Base-by-base conservation (phyloP, 495 filamentous ascomycete genomes). In the Trichoderma virens region DNA sequence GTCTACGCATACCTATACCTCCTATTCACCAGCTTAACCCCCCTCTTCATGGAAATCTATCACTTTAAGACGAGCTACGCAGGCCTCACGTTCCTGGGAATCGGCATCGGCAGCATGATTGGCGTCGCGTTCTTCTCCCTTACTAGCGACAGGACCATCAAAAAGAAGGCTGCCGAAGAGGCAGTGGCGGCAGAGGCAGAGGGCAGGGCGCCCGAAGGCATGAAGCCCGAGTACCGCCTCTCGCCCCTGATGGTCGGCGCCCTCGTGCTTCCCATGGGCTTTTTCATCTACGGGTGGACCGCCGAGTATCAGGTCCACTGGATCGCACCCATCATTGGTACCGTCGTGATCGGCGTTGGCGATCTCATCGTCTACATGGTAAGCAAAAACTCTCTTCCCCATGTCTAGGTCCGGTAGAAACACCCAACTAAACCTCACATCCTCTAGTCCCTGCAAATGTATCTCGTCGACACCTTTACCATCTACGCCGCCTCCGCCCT, bases 1-100 rank as follows among this genome's bases (percentile, higher is more conserved):
- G 77, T 86, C 11, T 93, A 92, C 70, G 87, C 88, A 13, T 86
- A 87, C 45, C 73, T 92, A 23, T 93, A 92, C 72, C 83, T 93
- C 67, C 78, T 92, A 54, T 89, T 90, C 75, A 86, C 85, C 23
- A 83, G 83, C 18, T 83, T 89, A 69, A 83, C 86, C 1, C 67
- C 72, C 23, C 82, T 89, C 35, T 90, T 86, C 66, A 70, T 73
- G 28, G 67, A 73, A 20, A 73, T 77, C 0, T 88, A 89, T 70
- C 67, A 70, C 60, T 82, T 76, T 60, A 63, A 67, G 13, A 67
- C 72, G 0, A 67, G 69, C 34, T 69, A 70, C 6, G 73, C 72
- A 2, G 79, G 79, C 0, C 70, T 81, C 2, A 67, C 73, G 1
- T 80, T 71, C 59, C 64, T 79, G 1, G 77, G 78, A 6, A 64